Percentiles rank a stretch among this genome's conserved stretches.
Evolutionary conservation across 352 stramenopile genomes (phyloP).

Genomic region (Phytophthora tubulina): DNA sequence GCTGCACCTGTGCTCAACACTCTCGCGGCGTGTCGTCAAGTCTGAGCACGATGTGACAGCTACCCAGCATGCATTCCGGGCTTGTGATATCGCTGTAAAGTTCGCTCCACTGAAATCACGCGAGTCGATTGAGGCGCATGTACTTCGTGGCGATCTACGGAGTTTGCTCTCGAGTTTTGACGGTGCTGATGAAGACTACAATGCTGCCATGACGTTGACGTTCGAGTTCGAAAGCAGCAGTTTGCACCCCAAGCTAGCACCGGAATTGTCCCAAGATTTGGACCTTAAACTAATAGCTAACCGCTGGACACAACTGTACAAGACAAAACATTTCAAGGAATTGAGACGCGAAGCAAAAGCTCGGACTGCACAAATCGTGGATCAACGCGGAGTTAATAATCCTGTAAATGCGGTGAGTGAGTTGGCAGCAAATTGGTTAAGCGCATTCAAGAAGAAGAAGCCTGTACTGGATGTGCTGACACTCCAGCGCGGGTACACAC

Average conservation of each 20-base stretch:
- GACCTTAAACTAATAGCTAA: constrained; percentile 59
- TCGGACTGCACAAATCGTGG: background rate
- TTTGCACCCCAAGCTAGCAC: background rate
- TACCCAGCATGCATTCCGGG: constrained; percentile 47
- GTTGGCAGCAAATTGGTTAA: constrained; percentile 51
- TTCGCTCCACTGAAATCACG: constrained; percentile 36
- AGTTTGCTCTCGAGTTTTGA: constrained; percentile 58
- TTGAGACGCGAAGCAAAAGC: constrained; percentile 48
- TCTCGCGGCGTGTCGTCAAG: constrained; percentile 51
- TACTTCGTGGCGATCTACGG: constrained; percentile 63
- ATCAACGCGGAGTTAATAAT: background rate
- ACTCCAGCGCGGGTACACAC: constrained; percentile 45
- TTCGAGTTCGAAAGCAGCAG: constrained; percentile 4
- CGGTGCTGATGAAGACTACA: constrained; percentile 58
- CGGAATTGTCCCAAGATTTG: constrained; percentile 36
- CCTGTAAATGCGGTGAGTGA: constrained; percentile 10
- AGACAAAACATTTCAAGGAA: constrained; percentile 50
- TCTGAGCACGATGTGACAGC: constrained; percentile 49
- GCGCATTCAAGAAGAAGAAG: constrained; percentile 55
- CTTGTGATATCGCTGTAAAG: constrained; percentile 59
- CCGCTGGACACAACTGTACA: constrained; percentile 64
- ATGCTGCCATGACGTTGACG: constrained; percentile 29
- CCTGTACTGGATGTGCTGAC: constrained; percentile 60
- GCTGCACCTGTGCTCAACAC: constrained; percentile 51
- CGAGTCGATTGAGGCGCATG: constrained; percentile 47